Conservation (phyloP, 768 basidiomycete genomes). For the Mycena amicta region DNA sequence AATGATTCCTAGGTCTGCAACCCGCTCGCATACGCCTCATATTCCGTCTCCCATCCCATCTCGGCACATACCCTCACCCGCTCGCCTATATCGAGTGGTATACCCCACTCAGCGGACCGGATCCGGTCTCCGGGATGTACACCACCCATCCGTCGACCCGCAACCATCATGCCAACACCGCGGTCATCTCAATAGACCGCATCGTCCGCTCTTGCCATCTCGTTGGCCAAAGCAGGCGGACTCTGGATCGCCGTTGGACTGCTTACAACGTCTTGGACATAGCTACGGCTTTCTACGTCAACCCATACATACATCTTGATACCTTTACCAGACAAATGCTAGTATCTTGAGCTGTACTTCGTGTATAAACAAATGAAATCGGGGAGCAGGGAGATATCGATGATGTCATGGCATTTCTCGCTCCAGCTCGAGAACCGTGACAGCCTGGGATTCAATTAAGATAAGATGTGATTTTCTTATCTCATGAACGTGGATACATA, state of each 20-base stretch:
- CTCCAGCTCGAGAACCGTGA: too few relatives aligned
- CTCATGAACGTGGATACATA: too few relatives aligned
- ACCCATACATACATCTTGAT: slow-evolving; percentile 4
- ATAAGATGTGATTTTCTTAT: too few relatives aligned
- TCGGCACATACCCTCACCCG: slow-evolving; percentile 13
- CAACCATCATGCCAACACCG: slow-evolving; percentile 11
- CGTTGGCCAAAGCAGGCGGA: slow-evolving; percentile 18
- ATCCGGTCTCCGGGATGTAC: slow-evolving; percentile 17
- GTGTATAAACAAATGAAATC: not conserved
- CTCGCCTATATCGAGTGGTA: slow-evolving; percentile 31
- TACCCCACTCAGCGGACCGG: slow-evolving; percentile 20
- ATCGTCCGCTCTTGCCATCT: slow-evolving; percentile 30
- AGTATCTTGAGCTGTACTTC: not conserved
- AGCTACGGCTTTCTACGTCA: slow-evolving; percentile 11
- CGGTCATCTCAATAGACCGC: slow-evolving; percentile 25
- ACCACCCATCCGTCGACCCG: slow-evolving; percentile 15
- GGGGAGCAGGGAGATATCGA: not conserved
- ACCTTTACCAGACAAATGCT: not conserved
- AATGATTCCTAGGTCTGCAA: slow-evolving; percentile 21
- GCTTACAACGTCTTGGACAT: slow-evolving; percentile 6
- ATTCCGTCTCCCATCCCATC: slow-evolving; percentile 19
- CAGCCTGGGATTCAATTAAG: too few relatives aligned
- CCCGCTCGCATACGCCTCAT: slow-evolving; percentile 24
- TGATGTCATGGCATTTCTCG: too few relatives aligned
- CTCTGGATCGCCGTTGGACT: slow-evolving; percentile 10